phyloP scores from a whole-genome alignment of 768 basidiomycete species.

The Chalciporus pseudorubinellus region DNA sequence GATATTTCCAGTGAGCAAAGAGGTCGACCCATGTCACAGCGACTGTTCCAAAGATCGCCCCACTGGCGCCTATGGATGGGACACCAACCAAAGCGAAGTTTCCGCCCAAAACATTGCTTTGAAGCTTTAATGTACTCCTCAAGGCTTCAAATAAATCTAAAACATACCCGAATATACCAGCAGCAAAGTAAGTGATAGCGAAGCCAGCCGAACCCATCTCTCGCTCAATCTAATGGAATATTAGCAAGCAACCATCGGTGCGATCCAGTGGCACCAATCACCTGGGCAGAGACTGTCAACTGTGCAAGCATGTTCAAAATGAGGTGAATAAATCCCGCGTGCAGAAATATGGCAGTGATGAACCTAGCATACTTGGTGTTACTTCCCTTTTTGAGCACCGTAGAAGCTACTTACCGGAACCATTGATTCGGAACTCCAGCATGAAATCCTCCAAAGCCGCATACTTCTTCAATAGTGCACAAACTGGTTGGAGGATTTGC shows the following conservation, averaged over 20 bases:
- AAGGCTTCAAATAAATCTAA: conserved; percentile 1
- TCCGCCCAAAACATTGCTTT: conserved; percentile 82
- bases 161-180: conserved; percentile 86
- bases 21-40: conserved; percentile 88
- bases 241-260: conserved; percentile 1
- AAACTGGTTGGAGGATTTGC: conserved; percentile 67
- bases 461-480: conserved; percentile 79
- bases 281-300: conserved; percentile 73
- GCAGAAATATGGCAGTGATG: conserved; percentile 85
- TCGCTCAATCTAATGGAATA: conserved; percentile 64
- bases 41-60: conserved; percentile 87
- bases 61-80: conserved; percentile 89
- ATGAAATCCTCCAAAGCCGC: conserved; percentile 80
- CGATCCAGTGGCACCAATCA: conserved; percentile 28
- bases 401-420: conserved; percentile 41
- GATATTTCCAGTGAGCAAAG: conserved; percentile 88
- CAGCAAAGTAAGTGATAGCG: conserved; percentile 80
- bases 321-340: conserved; percentile 95
- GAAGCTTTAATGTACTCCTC: not conserved
- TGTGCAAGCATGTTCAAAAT: conserved; percentile 90
- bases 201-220: conserved; percentile 92
- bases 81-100: conserved; percentile 89
- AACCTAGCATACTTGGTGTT: conserved; percentile 48
- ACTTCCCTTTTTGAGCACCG: conserved; percentile 47
- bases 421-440: conserved; percentile 49